A percentile compares a stretch with the other conserved stretches of the same genome.
These are phyloP conservation scores for Pelargonium fulgidum DNA, from an alignment of 441 rosid species.

Conservation along the genomic window DNA sequence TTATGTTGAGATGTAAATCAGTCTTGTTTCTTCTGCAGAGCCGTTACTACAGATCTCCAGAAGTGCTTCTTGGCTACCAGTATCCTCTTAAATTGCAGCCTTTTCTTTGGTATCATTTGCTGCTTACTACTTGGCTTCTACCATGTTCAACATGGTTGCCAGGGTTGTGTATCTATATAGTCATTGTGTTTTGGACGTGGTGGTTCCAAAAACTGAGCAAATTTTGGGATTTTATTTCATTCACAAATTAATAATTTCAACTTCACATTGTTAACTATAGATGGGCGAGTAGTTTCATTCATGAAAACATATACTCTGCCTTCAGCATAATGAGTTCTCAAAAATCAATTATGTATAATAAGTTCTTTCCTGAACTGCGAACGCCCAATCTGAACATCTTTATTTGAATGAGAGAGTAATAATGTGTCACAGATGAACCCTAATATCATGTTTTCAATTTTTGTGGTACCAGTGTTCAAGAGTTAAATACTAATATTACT, in stretches of 20 bases:
- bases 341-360: background rate
- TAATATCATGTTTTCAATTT: background rate
- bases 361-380: background rate
- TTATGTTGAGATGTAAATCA: slow-evolving; percentile 20
- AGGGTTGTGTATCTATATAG: background rate
- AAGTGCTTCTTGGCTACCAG: slow-evolving; percentile 98
- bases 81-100: slow-evolving; percentile 49
- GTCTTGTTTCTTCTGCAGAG: slow-evolving; percentile 57
- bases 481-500: background rate
- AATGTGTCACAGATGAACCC: background rate
- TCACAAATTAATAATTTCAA: background rate
- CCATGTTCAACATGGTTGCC: background rate
- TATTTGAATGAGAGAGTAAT: background rate
- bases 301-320: background rate
- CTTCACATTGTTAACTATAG: background rate
- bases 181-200: background rate
- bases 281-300: background rate
- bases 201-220: background rate
- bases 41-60: slow-evolving; percentile 99
- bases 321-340: background rate
- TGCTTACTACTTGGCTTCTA: background rate
- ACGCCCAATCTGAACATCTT: background rate
- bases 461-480: background rate
- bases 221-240: background rate
- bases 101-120: slow-evolving; percentile 15